Evolutionary conservation across 2,329 filamentous ascomycete genomes (phyloP), one percentile per base, ranked within the genome.

Genomic region (Didymella segeticola): DNA sequence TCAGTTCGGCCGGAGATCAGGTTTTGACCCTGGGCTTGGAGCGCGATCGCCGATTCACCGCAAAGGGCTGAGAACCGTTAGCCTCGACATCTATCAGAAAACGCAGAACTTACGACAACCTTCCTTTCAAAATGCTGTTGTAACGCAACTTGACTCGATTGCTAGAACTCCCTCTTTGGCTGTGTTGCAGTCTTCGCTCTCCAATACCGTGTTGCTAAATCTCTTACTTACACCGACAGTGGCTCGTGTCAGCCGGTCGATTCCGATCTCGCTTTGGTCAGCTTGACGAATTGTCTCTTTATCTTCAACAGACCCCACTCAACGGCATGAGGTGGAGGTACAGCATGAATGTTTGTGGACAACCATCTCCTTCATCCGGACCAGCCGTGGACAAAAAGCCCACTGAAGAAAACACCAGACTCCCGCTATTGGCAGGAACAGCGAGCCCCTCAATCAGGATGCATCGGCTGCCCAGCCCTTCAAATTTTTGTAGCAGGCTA

Each of bases 41-140:
- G 51, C 41, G 46, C 46, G 54, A 60, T 60, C 57, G 54, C 51
- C 57, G 57, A 60, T 60, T 47, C 48, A 43, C 31, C 45, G 29
- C 11, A 36, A 31, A 45, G 38, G 51, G 34, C 45, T 49, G 45
- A 46, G 31, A n/a, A 34, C 33, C 23, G 38, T 42, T 33, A 29
- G 30, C 23, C 12, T 41, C 45, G 27, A 36, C 46, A 45, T 23
- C 26, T 41, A n/a, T 9, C 33, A 49, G 5, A 20, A 48, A 17
- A 20, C 39, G 23, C 45, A 42, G 39, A 45, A 36, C 22, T 37
- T 11, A 41, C 30, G 30, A 20, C 25, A 37, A 0, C 23, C n/a
- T 19, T 26, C 31, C 9, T 26, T 19, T 38, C n/a, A 7, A 9
- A 20, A 19, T 20, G 8, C 19, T 8, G 3, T 9, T n/a, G n/a